These are phyloP conservation scores for Detonula confervacea DNA, from an alignment of 352 stramenopile species.

Conservation along the genomic window DNA sequence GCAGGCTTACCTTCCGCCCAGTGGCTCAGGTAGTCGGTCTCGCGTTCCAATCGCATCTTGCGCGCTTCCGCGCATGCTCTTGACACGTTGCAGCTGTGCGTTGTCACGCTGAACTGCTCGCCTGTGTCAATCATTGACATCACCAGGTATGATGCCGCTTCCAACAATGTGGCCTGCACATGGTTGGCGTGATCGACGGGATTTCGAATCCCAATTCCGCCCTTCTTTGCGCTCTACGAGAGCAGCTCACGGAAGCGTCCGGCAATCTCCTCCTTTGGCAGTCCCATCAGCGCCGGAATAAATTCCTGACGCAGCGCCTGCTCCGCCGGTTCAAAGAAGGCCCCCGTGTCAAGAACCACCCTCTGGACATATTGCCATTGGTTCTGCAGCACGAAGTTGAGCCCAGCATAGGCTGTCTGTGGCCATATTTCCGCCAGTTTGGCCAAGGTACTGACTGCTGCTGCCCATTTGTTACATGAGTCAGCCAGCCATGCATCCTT, in stretches of 20 bases:
- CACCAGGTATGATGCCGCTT: background rate
- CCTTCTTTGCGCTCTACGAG: slow-evolving; percentile 19
- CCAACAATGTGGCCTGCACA: background rate
- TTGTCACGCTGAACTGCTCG: background rate
- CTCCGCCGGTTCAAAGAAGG: slow-evolving; percentile 34
- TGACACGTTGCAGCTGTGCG: background rate
- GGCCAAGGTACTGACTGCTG: background rate
- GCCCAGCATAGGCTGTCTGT: slow-evolving; percentile 49
- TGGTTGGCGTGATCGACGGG: background rate
- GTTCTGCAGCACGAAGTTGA: slow-evolving; percentile 39
- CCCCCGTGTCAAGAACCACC: slow-evolving; percentile 11
- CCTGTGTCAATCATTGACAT: no score
- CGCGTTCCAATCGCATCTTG: background rate
- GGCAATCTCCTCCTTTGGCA: background rate
- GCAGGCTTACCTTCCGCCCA: background rate
- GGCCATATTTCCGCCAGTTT: slow-evolving; percentile 21
- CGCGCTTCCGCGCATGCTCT: background rate
- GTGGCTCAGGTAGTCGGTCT: background rate
- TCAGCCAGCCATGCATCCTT: slow-evolving; percentile 20
- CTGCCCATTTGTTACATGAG: slow-evolving; percentile 20
- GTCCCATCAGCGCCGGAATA: slow-evolving; percentile 17
- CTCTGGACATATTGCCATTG: slow-evolving; percentile 53
- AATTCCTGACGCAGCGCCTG: slow-evolving; percentile 23
- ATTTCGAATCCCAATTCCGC: slow-evolving; percentile 33
- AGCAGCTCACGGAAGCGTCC: slow-evolving; percentile 16